A percentile compares a stretch with the other conserved stretches of the same genome.
Conservation (phyloP, 495 filamentous ascomycete genomes). For the Hypoxylon lienhwacheense region DNA sequence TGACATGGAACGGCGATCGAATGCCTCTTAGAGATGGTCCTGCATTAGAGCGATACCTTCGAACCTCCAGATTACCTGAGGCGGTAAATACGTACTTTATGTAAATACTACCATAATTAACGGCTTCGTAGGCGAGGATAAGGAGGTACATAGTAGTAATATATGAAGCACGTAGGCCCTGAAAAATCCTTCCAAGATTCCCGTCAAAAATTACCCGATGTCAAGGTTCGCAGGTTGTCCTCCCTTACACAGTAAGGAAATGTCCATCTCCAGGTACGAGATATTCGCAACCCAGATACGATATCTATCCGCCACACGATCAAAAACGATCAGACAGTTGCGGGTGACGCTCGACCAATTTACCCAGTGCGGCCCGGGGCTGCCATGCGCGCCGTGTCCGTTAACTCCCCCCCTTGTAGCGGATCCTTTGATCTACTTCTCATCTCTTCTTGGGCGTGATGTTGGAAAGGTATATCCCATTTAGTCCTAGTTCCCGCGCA, state of each 20-base stretch:
- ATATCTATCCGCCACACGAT: neutral
- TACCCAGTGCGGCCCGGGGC: neutral
- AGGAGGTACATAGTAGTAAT: too few relatives aligned
- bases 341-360: neutral
- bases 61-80: neutral
- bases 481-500: conserved; percentile 12
- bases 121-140: too few relatives aligned
- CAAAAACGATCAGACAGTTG: neutral
- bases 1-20: neutral
- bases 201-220: conserved; percentile 18
- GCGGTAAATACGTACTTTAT: neutral
- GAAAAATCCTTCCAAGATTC: conserved; percentile 9
- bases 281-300: too few relatives aligned
- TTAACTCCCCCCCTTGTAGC: conserved; percentile 17
- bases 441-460: conserved; percentile 12
- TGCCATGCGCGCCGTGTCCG: neutral
- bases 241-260: too few relatives aligned
- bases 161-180: too few relatives aligned
- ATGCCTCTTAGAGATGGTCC: neutral
- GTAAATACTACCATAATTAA: conserved; percentile 4
- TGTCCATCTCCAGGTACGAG: too few relatives aligned
- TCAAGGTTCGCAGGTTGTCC: neutral
- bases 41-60: neutral
- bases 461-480: conserved; percentile 13
- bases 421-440: conserved; percentile 31